A percentile compares a stretch with the other conserved stretches of the same genome.
These are phyloP conservation scores for Pseudozyma thailandica DNA, from an alignment of 1,284 basidiomycete species.

Conservation along the genomic window DNA sequence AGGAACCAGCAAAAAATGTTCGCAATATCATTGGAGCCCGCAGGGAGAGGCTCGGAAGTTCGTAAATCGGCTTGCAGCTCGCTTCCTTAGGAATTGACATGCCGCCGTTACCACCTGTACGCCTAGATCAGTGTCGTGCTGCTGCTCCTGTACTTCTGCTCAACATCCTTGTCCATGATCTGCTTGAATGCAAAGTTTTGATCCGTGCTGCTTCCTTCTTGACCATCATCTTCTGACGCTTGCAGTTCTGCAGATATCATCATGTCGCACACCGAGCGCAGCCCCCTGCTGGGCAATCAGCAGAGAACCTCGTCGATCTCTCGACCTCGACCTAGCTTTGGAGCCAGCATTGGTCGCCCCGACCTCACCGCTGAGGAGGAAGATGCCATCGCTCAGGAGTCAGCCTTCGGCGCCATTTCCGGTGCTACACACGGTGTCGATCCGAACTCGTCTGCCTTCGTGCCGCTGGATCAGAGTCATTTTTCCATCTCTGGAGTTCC, in stretches of 20 bases:
- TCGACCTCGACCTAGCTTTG: conserved; percentile 46
- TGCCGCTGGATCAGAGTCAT: conserved; percentile 61
- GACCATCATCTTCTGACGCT: conserved; percentile 6
- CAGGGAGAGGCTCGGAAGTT: too few relatives aligned
- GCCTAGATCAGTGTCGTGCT: too few relatives aligned
- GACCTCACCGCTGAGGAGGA: conserved; percentile 52
- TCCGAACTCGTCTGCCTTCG: conserved; percentile 65
- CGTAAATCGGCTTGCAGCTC: too few relatives aligned
- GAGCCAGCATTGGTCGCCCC: conserved; percentile 46
- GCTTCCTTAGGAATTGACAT: too few relatives aligned
- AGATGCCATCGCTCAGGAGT: conserved; percentile 62
- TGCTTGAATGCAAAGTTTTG: too few relatives aligned
- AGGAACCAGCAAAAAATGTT: too few relatives aligned
- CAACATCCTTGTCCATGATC: too few relatives aligned
- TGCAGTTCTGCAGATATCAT: neutral
- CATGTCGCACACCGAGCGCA: conserved; percentile 50
- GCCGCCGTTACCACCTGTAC: too few relatives aligned
- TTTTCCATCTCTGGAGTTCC: conserved; percentile 41
- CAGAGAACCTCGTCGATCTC: conserved; percentile 27
- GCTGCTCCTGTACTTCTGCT: too few relatives aligned
- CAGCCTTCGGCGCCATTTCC: conserved; percentile 61
- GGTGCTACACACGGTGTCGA: conserved; percentile 64
- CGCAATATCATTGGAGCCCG: too few relatives aligned
- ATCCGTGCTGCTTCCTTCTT: conserved; percentile 3
- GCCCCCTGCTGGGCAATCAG: conserved; percentile 47